phyloP scores from a whole-genome alignment of 371 early-diverging fungal species.

The Mucor mucedo region DNA sequence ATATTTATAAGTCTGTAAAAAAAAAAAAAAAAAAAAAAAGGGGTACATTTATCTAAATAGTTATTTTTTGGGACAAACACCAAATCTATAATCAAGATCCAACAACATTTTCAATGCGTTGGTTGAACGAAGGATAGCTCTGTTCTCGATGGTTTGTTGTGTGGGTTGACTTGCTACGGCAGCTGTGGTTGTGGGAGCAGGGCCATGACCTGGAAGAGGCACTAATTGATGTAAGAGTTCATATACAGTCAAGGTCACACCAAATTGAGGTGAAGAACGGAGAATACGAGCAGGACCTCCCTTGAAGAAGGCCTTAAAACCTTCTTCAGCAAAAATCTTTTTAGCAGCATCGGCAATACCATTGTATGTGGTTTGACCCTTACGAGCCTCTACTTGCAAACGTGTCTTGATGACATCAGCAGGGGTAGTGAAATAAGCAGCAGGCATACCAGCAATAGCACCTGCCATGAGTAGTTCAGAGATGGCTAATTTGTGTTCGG shows the following conservation, averaged over 20 bases:
- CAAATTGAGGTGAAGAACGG: constrained; percentile 95
- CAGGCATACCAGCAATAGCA: constrained; percentile 96
- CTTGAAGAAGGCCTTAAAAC: constrained; percentile 94
- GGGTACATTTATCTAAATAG: background rate
- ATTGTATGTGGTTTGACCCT: constrained; percentile 86
- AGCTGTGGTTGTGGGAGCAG: constrained; percentile 30
- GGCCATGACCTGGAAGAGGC: constrained; percentile 64
- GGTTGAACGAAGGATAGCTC: constrained; percentile 58
- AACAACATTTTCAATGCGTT: constrained; percentile 71
- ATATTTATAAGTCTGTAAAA: too few relatives aligned
- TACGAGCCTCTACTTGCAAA: constrained; percentile 90
- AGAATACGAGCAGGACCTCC: constrained; percentile 89
- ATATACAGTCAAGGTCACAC: constrained; percentile 92
- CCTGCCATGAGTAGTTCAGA: constrained; percentile 88
- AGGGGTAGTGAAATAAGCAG: constrained; percentile 96
- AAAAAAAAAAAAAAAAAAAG: constrained; percentile 10
- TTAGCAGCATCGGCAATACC: constrained; percentile 88
- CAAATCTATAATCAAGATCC: constrained; percentile 66
- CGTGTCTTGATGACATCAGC: constrained; percentile 99
- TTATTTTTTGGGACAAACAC: constrained; percentile 36
- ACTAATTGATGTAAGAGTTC: constrained; percentile 86
- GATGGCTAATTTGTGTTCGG: constrained; percentile 74
- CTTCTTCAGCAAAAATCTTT: constrained; percentile 92
- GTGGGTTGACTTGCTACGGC: constrained; percentile 31
- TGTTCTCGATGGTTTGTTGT: constrained; percentile 26